Evolutionary conservation across 768 basidiomycete genomes (phyloP).

Genomic region (Pulveroboletus sp.): DNA sequence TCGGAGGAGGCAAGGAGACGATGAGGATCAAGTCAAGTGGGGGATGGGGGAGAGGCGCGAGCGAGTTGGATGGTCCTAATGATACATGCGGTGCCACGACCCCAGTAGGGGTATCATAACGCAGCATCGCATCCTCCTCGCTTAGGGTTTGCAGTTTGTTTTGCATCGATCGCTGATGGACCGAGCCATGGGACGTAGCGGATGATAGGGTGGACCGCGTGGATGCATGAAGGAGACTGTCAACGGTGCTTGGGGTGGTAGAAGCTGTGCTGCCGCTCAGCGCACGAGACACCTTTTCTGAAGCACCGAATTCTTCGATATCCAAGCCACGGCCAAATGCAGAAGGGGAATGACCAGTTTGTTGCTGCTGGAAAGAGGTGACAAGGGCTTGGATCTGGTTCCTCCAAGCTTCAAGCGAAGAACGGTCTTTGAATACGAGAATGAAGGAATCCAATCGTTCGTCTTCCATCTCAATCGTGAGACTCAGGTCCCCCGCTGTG

Average conservation of each 20-base stretch:
- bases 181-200: slow-evolving; percentile 65
- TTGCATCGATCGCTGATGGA: slow-evolving; percentile 33
- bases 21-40: slow-evolving; percentile 91
- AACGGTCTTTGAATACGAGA: slow-evolving; percentile 87
- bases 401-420: slow-evolving; percentile 88
- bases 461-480: slow-evolving; percentile 98
- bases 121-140: slow-evolving; percentile 64
- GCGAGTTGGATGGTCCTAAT: slow-evolving; percentile 72
- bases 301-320: slow-evolving; percentile 77
- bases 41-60: slow-evolving; percentile 79
- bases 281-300: slow-evolving; percentile 72
- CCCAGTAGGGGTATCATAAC: slow-evolving; percentile 51
- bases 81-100: slow-evolving; percentile 70
- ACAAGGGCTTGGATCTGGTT: slow-evolving; percentile 78
- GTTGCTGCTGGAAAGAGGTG: slow-evolving; percentile 59
- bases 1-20: slow-evolving; percentile 76
- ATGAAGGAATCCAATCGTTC: slow-evolving; percentile 92
- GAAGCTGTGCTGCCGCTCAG: slow-evolving; percentile 67
- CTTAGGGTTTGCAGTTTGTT: slow-evolving; percentile 61
- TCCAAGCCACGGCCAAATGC: slow-evolving; percentile 41
- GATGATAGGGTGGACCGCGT: slow-evolving; percentile 70
- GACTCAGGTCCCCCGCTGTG: slow-evolving; percentile 79
- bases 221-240: slow-evolving; percentile 64
- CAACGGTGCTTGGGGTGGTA: slow-evolving; percentile 56
- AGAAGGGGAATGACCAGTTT: slow-evolving; percentile 33